Evolutionary conservation across 805 yeast species (phyloP), one percentile per base, ranked within the genome.

Genomic region (Blastobotrys americana): DNA sequence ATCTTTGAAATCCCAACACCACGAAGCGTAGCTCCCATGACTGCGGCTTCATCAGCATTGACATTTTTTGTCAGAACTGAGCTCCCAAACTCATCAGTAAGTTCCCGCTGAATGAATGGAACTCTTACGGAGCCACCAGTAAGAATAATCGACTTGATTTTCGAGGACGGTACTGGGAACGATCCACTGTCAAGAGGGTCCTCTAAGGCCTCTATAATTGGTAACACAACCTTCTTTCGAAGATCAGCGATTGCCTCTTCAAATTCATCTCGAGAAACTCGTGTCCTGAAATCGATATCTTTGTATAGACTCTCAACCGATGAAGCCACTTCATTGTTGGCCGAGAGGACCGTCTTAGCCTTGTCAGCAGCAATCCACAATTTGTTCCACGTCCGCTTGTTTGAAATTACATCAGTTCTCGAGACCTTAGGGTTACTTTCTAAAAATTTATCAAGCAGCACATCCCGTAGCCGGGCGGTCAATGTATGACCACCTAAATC

Each of bases 11-110:
- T 68, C 39, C 78, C 71, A 34, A 87, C 82, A 17, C 93, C 97
- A 52, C 88, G 75, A 33, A 84, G 68, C n/a, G 96, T 78, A 2
- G 94, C 78, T 41, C 98, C 98, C 55, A 85, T 72, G 10, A 86
- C 96, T 42, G 86, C 86, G 37, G 97, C 80, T 67, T 93, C 98
- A 64, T 93, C 98, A 0, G 98, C 93, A 63, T 93, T 93, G 37
- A 93, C 94, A 42, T 82, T 85, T 62, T 82, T 87, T 18, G 95
- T 73, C 20, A 53, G 22, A 34, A 89, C 70, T 41, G 69, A 59
- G 2, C 77, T 81, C 1, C 82, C 86, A 35, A 81, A 66, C 37
- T 78, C 67, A 2, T 73, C 59, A 1, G 60, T 49, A 47, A 86
- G 66, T 43, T 73, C 75, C 45, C 76, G 72, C 63, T 87, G 93